phyloP scores from a whole-genome alignment of 345 rosid genomes.

The Gossypium mustelinum region DNA sequence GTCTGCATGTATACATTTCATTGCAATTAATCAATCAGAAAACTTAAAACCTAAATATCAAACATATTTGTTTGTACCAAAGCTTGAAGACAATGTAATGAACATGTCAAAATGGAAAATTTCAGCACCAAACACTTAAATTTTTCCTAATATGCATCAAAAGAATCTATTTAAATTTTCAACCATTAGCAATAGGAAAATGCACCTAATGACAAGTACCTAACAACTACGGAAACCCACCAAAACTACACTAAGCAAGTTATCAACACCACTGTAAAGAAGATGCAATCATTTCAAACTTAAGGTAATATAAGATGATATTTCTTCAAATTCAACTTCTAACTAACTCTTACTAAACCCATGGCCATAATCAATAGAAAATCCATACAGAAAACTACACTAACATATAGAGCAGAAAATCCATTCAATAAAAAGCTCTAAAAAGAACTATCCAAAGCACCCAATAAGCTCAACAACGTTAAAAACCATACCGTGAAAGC shows the following conservation, averaged over 20 bases:
- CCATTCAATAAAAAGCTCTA: conserved; percentile 1
- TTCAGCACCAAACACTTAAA: conserved; percentile 1
- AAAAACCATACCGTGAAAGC: conserved; percentile 66
- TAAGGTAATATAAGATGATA: neutral
- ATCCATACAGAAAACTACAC: neutral
- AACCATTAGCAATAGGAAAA: neutral
- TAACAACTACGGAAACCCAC: neutral
- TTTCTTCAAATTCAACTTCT: neutral
- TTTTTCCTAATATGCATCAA: neutral
- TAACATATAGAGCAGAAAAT: neutral
- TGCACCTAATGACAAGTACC: neutral
- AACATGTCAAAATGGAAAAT: neutral
- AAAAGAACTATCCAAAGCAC: neutral
- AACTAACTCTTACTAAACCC: neutral
- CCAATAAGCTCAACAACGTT: neutral
- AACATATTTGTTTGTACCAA: conserved; percentile 3
- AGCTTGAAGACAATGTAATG: neutral
- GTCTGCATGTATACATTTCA: conserved; percentile 48
- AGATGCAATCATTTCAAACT: neutral
- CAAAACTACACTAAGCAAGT: neutral
- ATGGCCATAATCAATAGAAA: neutral
- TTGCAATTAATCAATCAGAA: conserved; percentile 16
- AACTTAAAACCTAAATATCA: neutral
- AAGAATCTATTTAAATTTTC: neutral
- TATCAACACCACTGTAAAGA: neutral